Evolutionary conservation across 306 rosid species (phyloP), one percentile per base, ranked within the genome.

Genomic region (Pachyrhizus erosus): DNA sequence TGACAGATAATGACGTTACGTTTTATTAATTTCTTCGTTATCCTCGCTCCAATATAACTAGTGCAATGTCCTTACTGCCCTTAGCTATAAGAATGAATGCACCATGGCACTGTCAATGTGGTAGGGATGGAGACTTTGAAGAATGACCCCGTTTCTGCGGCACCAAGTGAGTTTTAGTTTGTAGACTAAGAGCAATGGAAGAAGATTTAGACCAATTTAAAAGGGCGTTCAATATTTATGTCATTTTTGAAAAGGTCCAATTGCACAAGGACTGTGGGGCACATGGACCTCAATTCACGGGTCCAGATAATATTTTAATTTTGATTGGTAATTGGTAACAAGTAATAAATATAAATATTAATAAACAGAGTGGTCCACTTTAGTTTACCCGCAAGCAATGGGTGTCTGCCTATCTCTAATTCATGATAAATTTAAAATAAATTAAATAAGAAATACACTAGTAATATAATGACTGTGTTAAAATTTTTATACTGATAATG

Each of bases 171-270:
- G n/a, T n/a, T n/a, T n/a, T n/a, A n/a, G n/a, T n/a, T n/a, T n/a
- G n/a, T n/a, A n/a, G n/a, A n/a, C n/a, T n/a, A n/a, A n/a, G n/a
- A n/a, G n/a, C n/a, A n/a, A n/a, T n/a, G n/a, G n/a, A n/a, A n/a
- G n/a, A n/a, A n/a, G n/a, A n/a, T n/a, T n/a, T n/a, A n/a, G n/a
- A n/a, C n/a, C n/a, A n/a, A n/a, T n/a, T n/a, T n/a, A n/a, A n/a
- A n/a, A n/a, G n/a, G n/a, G n/a, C n/a, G n/a, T n/a, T n/a, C n/a
- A n/a, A n/a, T n/a, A n/a, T n/a, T n/a, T n/a, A 66, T 83, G 77
- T 18, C 77, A 75, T 68, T 80, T 33, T 84, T 57, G 58, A 72
- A 20, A 31, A 80, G 76, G 86, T 79, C 86, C 82, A 77, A 79
- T 42, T 23, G 24, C 7, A 68, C 15, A 11, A 64, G 40, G 5